Evolutionary conservation across 345 rosid species (phyloP), one percentile per base, ranked within the genome.

Genomic region (Durio zibethinus): DNA sequence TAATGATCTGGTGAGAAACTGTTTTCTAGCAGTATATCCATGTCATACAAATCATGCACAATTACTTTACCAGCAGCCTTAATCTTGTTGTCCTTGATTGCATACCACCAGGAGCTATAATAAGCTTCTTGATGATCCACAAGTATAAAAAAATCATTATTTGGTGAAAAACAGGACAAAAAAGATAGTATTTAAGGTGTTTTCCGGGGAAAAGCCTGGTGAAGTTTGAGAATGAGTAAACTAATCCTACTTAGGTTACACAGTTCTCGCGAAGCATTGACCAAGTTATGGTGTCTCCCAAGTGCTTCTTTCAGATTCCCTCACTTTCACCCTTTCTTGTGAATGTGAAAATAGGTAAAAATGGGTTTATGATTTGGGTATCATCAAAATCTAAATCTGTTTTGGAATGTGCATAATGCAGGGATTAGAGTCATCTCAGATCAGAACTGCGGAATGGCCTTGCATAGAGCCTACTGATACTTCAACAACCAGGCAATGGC

Each of bases 381-480:
- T 35, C 23, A 25, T 29, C 31, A 14, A 16, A 78, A 65, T 60
- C 11, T 2, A n/a, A 21, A 54, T 7, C 8, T 57, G 40, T 21
- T 36, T 29, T 52, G 56, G 11, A 27, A 21, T 66, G 50, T 74
- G 48, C 38, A 52, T 52, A 38, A 70, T 78, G 77, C 84, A 75
- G 84, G 79, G 27, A 66, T 60, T 70, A 31, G 75, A 5, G 53
- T 63, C 72, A n/a, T 52, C 73, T 21, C 50, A 36, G 54, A 54
- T 74, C 20, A 8, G 53, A 54, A 29, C 76, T 40, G 16, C 48
- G 0, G 78, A 53, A 63, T 84, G 89, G 85, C 76, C 83, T 14
- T 45, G 68, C 45, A 14, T 8, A 48, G 67, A 72, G 29, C 59
- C 72, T 48, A 72, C 42, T 15, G 57, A 63, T 6, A 43, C 62